Percentiles rank a stretch among this genome's conserved stretches.
Evolutionary conservation across 306 rosid species (phyloP).

Genomic region (Gastrolobium villosum): DNA sequence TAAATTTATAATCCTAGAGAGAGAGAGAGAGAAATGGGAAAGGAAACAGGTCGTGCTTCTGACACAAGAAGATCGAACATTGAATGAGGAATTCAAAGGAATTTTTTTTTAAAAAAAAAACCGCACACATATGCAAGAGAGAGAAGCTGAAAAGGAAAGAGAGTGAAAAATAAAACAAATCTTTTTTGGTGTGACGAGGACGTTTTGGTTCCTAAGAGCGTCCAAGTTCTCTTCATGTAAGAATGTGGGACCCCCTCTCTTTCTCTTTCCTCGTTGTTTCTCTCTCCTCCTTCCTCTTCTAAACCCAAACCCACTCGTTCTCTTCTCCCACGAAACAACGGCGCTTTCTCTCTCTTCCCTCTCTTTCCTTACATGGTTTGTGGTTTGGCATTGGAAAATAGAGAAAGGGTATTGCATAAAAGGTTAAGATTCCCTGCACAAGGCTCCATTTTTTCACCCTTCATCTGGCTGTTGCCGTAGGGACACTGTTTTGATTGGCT

Average conservation of each 20-base stretch:
- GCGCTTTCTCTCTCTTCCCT: constrained; percentile 47
- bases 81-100: constrained; percentile 48
- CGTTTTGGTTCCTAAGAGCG: constrained; percentile 73
- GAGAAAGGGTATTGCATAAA: constrained; percentile 10
- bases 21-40: not conserved
- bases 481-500: constrained; percentile 32
- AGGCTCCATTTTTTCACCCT: not conserved
- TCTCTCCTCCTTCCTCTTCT: constrained; percentile 41
- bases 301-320: constrained; percentile 50
- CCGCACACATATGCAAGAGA: not conserved
- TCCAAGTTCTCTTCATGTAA: constrained; percentile 99
- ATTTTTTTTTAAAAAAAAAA: not conserved
- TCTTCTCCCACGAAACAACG: constrained; percentile 64
- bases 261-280: not conserved
- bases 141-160: constrained; percentile 41
- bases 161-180: constrained; percentile 56
- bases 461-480: constrained; percentile 18
- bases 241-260: constrained; percentile 61
- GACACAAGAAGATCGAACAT: constrained; percentile 58
- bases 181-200: constrained; percentile 67
- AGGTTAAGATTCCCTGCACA: constrained; percentile 28
- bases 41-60: constrained; percentile 41
- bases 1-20: not conserved
- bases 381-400: constrained; percentile 46
- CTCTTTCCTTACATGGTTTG: constrained; percentile 40